Evolutionary conservation across 2,329 filamentous ascomycete species (phyloP).

Genomic region (Dendrostoma leiphaemia): DNA sequence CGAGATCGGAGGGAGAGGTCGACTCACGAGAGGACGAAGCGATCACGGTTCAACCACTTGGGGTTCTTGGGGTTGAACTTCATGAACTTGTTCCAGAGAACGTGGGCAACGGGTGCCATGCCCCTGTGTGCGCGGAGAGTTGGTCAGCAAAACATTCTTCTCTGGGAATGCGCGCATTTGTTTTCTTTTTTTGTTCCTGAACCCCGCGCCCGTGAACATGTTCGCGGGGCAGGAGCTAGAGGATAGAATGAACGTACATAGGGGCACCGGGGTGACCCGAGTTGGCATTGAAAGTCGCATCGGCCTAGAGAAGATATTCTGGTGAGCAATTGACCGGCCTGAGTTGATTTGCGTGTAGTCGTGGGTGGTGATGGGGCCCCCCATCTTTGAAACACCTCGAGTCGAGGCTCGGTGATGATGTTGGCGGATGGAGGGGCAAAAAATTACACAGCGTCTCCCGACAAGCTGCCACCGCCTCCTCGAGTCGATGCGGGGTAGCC

Average conservation of each 20-base stretch:
- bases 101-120: slow-evolving; percentile 93
- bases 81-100: slow-evolving; percentile 99
- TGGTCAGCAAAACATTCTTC: neutral
- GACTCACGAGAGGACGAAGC: slow-evolving; percentile 97
- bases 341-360: neutral
- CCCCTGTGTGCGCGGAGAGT: slow-evolving; percentile 46
- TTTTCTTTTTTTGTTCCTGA: neutral
- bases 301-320: slow-evolving; percentile 61
- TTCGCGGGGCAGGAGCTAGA: neutral
- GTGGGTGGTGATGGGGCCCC: neutral
- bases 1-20: neutral
- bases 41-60: slow-evolving; percentile 93
- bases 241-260: slow-evolving; percentile 60
- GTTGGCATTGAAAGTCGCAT: slow-evolving; percentile 95
- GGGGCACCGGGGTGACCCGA: slow-evolving; percentile 98
- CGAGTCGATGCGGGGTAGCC: slow-evolving; percentile 1
- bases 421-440: neutral
- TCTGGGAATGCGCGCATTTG: neutral
- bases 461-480: neutral
- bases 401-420: neutral
- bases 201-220: slow-evolving; percentile 1
- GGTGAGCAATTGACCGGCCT: slow-evolving; percentile 23
- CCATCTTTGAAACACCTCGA: neutral
- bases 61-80: slow-evolving; percentile 99
- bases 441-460: neutral